Conservation (phyloP, 176 grass and related monocot genomes). For the Cymbopogon citratus region DNA sequence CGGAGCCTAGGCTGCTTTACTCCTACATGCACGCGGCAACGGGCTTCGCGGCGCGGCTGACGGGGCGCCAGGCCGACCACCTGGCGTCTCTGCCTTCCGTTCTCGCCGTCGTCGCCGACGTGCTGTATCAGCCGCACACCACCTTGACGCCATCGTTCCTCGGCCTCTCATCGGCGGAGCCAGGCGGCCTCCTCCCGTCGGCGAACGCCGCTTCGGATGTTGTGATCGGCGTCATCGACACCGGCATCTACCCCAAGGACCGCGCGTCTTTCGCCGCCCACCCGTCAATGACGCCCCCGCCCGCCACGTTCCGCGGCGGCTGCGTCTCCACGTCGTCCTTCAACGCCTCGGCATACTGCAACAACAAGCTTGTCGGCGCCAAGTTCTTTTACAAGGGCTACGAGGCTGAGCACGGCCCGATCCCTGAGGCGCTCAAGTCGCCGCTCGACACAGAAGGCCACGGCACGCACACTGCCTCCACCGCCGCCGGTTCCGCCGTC, state of each 20-base stretch:
- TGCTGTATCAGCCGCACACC: conserved; percentile 25
- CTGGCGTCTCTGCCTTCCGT: conserved; percentile 26
- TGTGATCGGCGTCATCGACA: conserved; percentile 11
- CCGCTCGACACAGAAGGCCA: conserved; percentile 42
- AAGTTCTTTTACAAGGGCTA: conserved; percentile 24
- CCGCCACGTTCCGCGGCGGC: not conserved
- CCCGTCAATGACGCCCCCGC: not conserved
- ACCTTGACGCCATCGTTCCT: conserved; percentile 44
- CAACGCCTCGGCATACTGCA: conserved; percentile 20
- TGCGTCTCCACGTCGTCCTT: conserved; percentile 14
- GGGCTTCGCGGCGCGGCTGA: conserved; percentile 38
- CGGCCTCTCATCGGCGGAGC: conserved; percentile 33
- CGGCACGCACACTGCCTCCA: conserved; percentile 53
- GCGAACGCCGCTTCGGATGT: conserved; percentile 26
- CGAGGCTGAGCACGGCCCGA: not conserved
- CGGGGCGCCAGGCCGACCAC: conserved; percentile 27
- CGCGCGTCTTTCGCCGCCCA: conserved; percentile 20
- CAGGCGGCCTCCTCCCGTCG: conserved; percentile 21
- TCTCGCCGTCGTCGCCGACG: conserved; percentile 39
- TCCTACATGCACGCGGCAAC: not conserved
- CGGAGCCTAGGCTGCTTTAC: not conserved
- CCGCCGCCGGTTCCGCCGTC: conserved; percentile 8
- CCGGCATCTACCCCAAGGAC: conserved; percentile 7
- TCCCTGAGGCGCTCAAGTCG: conserved; percentile 34
- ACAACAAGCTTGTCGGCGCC: conserved; percentile 45